Conservation (phyloP, 1,139 yeast genomes). For the Candida pseudocylindracea region DNA sequence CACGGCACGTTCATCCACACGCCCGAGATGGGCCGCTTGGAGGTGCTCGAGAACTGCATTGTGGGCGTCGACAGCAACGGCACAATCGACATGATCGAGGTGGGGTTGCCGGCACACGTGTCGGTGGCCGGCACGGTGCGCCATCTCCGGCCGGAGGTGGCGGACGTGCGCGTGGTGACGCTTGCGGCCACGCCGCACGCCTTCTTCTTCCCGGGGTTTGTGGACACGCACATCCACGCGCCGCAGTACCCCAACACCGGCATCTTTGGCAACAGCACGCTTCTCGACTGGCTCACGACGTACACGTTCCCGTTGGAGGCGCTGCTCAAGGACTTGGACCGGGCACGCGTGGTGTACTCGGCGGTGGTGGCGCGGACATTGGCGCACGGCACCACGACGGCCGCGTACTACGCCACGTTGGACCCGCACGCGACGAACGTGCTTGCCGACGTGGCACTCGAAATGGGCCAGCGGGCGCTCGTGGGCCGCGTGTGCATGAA, state of each 20-base stretch:
- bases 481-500: constrained; percentile 93
- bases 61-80: constrained; percentile 14
- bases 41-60: constrained; percentile 17
- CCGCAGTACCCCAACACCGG: constrained; percentile 94
- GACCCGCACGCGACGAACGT: constrained; percentile 55
- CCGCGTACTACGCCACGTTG: constrained; percentile 77
- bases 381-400: constrained; percentile 72
- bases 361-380: constrained; percentile 48
- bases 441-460: constrained; percentile 49
- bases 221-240: constrained; percentile 93
- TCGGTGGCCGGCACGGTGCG: not conserved
- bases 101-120: not conserved
- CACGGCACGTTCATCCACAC: constrained; percentile 4
- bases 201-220: constrained; percentile 78
- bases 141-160: not conserved
- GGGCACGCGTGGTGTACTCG: constrained; percentile 30
- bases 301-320: constrained; percentile 83
- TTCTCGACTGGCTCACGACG: constrained; percentile 69
- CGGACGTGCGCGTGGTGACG: not conserved
- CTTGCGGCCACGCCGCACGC: not conserved
- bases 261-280: constrained; percentile 65
- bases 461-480: constrained; percentile 64
- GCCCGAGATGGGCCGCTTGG: constrained; percentile 15
- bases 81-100: constrained; percentile 10
- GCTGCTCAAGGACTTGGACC: constrained; percentile 15